Evolutionary conservation across 495 filamentous ascomycete genomes (phyloP), one percentile per base, ranked within the genome.

Genomic region (Articulospora tetracladia): DNA sequence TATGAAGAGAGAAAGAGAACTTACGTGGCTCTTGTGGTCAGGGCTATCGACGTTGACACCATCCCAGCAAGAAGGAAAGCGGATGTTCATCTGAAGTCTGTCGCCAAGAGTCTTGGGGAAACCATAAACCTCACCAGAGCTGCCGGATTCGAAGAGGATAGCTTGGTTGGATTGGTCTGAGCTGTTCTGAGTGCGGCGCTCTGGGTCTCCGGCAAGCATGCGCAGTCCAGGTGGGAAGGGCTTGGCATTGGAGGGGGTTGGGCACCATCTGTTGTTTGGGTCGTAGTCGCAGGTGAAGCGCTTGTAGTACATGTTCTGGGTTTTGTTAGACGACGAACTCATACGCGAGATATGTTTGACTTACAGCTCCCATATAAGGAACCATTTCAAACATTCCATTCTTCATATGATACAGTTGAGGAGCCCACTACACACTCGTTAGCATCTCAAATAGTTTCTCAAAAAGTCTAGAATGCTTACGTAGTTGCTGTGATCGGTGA

Each of bases 51-150:
- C 75, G 11, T 91, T 80, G 58, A 85, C 79, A 32, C 92, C 91
- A 68, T 95, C 89, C 92, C 92, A 95, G 81, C 92, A 96, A 0
- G 88, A 90, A 1, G 92, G 92, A 74, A 96, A 96, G 81, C 89
- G 86, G 51, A 95, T 69, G 65, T 95, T 41, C 15, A 41, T 30
- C 20, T 50, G 47, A 90, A 46, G 90, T 70, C 23, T 91, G 83
- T 49, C 95, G 60, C 10, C 80, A 82, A 52, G 26, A 17, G 61
- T 86, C 87, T 50, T 83, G 82, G 82, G 83, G 30, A 87, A 74
- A 0, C 68, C 70, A 60, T 78, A 57, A 62, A 83, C 81, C 64
- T 77, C 72, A 6, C 77, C 70, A 28, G 72, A 73, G 39, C 68
- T 67, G 8, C 47, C 47, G 6, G 22, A 25, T 10, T 24, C 25